phyloP scores from a whole-genome alignment of 768 basidiomycete species.

The Panaeolus papilionaceus region DNA sequence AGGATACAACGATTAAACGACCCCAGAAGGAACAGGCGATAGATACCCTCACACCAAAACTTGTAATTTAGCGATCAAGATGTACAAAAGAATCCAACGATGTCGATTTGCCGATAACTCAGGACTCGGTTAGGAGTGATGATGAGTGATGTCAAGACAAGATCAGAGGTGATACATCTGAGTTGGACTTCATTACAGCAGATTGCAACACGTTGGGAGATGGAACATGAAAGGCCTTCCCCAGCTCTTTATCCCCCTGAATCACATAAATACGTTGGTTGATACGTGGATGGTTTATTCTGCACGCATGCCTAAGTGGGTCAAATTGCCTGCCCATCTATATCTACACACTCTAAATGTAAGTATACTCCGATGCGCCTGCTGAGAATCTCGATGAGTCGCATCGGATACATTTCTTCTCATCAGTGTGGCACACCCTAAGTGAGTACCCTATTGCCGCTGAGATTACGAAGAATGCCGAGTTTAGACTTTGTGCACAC shows the following conservation, averaged over 20 bases:
- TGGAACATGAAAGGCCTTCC: too few relatives aligned
- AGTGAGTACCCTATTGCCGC: neutral
- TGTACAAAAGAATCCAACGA: neutral
- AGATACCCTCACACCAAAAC: neutral
- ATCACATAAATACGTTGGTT: neutral
- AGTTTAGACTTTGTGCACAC: neutral
- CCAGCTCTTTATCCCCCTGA: neutral
- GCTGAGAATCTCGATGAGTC: slow-evolving; percentile 20
- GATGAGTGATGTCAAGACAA: too few relatives aligned
- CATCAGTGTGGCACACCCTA: neutral
- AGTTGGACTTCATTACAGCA: neutral
- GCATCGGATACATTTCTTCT: slow-evolving; percentile 2
- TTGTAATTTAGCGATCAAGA: slow-evolving; percentile 10
- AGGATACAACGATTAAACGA: slow-evolving; percentile 65
- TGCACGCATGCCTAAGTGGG: neutral
- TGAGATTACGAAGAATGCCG: neutral
- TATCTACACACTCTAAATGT: neutral
- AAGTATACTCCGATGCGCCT: slow-evolving; percentile 19
- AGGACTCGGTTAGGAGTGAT: too few relatives aligned
- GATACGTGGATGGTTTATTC: neutral
- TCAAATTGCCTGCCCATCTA: neutral
- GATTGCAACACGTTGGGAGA: neutral
- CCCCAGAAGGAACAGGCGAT: neutral
- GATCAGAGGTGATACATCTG: neutral
- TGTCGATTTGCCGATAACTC: neutral